phyloP scores from a whole-genome alignment of 768 basidiomycete species.

The Hericium alpestre region DNA sequence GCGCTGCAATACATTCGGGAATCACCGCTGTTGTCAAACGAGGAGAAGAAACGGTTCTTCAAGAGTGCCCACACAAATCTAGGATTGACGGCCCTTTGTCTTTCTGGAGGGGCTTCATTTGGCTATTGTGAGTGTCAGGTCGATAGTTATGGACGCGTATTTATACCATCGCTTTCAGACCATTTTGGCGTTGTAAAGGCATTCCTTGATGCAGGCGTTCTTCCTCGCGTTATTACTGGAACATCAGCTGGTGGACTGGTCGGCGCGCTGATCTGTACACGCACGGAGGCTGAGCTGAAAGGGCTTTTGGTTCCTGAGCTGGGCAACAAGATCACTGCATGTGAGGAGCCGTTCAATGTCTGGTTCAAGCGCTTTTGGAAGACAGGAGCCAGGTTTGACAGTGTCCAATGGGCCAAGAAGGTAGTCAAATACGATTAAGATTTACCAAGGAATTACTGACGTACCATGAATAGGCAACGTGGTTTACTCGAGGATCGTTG shows the following conservation, averaged over 20 bases:
- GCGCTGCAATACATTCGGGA: constrained; percentile 71
- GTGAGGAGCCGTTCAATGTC: constrained; percentile 61
- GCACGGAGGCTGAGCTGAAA: constrained; percentile 81
- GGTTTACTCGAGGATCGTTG: constrained; percentile 87
- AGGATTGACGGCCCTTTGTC: constrained; percentile 83
- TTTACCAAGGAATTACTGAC: neutral
- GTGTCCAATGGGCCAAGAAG: constrained; percentile 83
- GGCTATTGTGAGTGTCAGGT: constrained; percentile 68
- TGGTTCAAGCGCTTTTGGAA: constrained; percentile 67
- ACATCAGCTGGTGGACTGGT: constrained; percentile 89
- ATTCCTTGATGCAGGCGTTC: constrained; percentile 72
- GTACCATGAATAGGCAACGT: constrained; percentile 46
- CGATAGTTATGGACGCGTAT: neutral
- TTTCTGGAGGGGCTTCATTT: constrained; percentile 93
- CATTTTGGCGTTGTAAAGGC: constrained; percentile 89
- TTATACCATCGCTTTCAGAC: constrained; percentile 31
- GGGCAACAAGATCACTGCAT: constrained; percentile 74
- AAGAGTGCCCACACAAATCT: constrained; percentile 81
- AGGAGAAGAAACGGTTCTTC: constrained; percentile 91
- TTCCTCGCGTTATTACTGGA: constrained; percentile 90
- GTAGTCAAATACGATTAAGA: constrained; percentile 27
- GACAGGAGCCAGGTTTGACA: constrained; percentile 94
- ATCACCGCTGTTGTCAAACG: constrained; percentile 58
- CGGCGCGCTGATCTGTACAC: constrained; percentile 66
- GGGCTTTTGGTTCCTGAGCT: constrained; percentile 69